These are phyloP conservation scores for Populus trichocarpa DNA, from an alignment of 441 rosid genomes.

Conservation along the genomic window DNA sequence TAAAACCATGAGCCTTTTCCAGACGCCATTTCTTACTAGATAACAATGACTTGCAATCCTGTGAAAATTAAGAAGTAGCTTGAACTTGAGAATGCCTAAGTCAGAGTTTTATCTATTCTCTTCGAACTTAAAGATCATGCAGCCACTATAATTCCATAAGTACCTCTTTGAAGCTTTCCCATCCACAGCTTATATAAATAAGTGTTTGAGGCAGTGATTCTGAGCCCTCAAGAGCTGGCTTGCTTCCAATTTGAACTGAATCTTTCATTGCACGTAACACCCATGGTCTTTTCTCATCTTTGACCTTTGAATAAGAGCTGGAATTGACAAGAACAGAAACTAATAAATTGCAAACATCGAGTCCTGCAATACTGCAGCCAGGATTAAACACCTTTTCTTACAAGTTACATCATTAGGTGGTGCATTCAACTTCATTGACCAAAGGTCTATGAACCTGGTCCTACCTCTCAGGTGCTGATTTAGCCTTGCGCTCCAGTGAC, in stretches of 20 bases:
- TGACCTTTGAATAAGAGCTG: slow-evolving; percentile 39
- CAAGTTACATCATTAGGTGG: neutral
- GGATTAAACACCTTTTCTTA: neutral
- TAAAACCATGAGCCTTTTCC: slow-evolving; percentile 87
- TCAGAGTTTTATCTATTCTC: slow-evolving; percentile 8
- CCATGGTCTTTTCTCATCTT: slow-evolving; percentile 98
- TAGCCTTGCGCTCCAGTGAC: slow-evolving; percentile 45
- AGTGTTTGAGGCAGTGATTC: slow-evolving; percentile 70
- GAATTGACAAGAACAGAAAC: slow-evolving; percentile 14
- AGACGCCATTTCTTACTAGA: slow-evolving; percentile 66
- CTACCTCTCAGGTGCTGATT: slow-evolving; percentile 49
- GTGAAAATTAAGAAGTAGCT: slow-evolving; percentile 8
- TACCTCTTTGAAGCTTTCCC: slow-evolving; percentile 98
- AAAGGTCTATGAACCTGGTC: slow-evolving; percentile 19
- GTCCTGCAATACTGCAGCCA: neutral
- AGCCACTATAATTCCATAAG: slow-evolving; percentile 13
- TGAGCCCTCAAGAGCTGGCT: slow-evolving; percentile 35
- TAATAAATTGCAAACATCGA: slow-evolving; percentile 11
- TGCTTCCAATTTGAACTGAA: slow-evolving; percentile 60
- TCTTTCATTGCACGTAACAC: slow-evolving; percentile 78
- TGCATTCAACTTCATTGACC: neutral
- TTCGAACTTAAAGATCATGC: neutral
- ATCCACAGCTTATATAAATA: slow-evolving; percentile 92
- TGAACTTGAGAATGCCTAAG: neutral
- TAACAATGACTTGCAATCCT: slow-evolving; percentile 83